Percentiles rank a stretch among this genome's conserved stretches.
Evolutionary conservation across 2,329 filamentous ascomycete genomes (phyloP).

Genomic region (Cercospora sp.): DNA sequence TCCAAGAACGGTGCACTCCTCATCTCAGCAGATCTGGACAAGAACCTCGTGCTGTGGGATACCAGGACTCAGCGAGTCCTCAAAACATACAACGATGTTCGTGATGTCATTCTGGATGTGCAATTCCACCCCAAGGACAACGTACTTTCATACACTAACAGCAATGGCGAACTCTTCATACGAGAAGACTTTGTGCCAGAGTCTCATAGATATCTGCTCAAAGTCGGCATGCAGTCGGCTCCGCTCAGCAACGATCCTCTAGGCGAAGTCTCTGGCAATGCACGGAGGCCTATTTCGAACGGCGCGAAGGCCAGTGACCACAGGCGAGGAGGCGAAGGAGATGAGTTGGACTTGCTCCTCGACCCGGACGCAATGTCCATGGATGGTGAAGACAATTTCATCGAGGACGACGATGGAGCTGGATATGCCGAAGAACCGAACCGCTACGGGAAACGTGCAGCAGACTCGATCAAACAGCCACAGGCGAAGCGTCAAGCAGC

Average conservation of each 20-base stretch:
- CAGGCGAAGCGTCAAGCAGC: constrained; percentile 55
- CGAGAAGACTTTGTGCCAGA: constrained; percentile 65
- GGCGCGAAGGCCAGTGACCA: constrained; percentile 50
- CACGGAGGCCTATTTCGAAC: constrained; percentile 57
- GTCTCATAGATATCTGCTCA: constrained; percentile 51
- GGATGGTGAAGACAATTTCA: constrained; percentile 71
- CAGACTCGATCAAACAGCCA: constrained; percentile 40
- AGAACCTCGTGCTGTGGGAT: constrained; percentile 80
- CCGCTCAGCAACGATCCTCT: constrained; percentile 84
- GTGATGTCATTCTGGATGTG: constrained; percentile 76
- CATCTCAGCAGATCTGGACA: constrained; percentile 59
- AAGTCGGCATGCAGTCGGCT: constrained; percentile 66
- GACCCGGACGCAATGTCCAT: constrained; percentile 60
- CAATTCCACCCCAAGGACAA: constrained; percentile 91
- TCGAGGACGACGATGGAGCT: constrained; percentile 91
- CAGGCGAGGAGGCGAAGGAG: constrained; percentile 62
- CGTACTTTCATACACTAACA: constrained; percentile 85
- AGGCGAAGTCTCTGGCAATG: constrained; percentile 67
- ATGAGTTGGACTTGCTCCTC: constrained; percentile 78
- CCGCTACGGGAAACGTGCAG: constrained; percentile 61
- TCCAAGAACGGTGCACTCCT: constrained; percentile 91
- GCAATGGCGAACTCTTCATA: constrained; percentile 90
- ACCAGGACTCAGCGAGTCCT: constrained; percentile 81
- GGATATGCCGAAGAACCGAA: constrained; percentile 74
- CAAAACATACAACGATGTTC: constrained; percentile 69